phyloP scores from a whole-genome alignment of 441 rosid genomes.

The Erysimum cheiri region DNA sequence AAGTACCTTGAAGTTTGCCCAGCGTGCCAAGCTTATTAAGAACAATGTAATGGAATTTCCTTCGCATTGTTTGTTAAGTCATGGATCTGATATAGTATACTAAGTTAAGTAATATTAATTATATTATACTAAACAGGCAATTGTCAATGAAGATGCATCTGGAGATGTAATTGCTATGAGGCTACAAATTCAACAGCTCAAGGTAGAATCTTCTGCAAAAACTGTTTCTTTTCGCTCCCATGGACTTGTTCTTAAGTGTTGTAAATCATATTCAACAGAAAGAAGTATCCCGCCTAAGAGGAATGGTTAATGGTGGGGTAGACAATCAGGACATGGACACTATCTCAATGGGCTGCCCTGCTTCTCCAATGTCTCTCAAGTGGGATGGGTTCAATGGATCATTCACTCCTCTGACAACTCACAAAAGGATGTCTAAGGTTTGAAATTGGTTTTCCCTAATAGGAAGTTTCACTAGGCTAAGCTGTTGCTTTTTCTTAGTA shows the following conservation, averaged over 20 bases:
- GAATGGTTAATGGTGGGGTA: constrained; percentile 61
- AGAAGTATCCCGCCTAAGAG: constrained; percentile 77
- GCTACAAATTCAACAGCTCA: constrained; percentile 93
- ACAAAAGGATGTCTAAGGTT: constrained; percentile 67
- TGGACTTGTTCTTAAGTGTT: too few relatives aligned
- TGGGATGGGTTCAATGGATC: constrained; percentile 85
- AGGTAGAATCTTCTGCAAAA: constrained; percentile 67
- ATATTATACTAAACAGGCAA: constrained; percentile 60
- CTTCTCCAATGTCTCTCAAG: constrained; percentile 76
- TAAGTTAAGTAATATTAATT: not conserved
- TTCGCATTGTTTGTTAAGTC: constrained; percentile 12
- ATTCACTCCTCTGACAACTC: constrained; percentile 69
- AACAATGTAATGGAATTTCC: constrained; percentile 71
- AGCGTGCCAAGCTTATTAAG: constrained; percentile 96
- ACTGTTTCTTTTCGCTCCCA: too few relatives aligned
- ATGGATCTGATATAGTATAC: constrained; percentile 12
- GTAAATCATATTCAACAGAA: constrained; percentile 56
- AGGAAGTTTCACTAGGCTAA: not conserved
- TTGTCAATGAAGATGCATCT: constrained; percentile 96
- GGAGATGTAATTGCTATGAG: constrained; percentile 98
- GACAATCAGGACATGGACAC: constrained; percentile 64
- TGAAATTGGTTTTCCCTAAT: not conserved
- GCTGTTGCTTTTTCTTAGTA: constrained; percentile 2
- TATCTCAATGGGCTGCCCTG: constrained; percentile 55
- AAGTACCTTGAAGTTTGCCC: constrained; percentile 98